phyloP scores from a whole-genome alignment of 2,329 filamentous ascomycete species.

The Aspergillus neotritici region DNA sequence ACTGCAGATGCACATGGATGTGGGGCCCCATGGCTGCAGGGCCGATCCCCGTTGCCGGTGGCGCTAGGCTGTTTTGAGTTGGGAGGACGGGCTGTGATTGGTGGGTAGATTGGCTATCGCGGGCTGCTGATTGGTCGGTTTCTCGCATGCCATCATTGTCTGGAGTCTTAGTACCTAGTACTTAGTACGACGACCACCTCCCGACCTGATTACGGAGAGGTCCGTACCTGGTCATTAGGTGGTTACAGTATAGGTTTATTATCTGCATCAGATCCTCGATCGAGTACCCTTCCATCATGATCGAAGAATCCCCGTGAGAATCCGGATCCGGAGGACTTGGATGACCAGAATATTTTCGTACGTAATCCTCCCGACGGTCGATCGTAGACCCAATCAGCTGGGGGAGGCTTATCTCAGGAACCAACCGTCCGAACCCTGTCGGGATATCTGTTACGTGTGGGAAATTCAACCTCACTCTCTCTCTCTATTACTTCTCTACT shows the following conservation, averaged over 20 bases:
- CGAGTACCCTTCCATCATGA: no score
- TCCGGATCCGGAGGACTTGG: no score
- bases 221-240: no score
- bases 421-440: slow-evolving; percentile 8
- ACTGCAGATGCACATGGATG: slow-evolving; percentile 7
- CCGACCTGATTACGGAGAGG: no score
- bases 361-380: slow-evolving; percentile 27
- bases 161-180: no score
- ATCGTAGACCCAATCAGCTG: slow-evolving; percentile 25
- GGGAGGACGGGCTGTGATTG: slow-evolving; percentile 16
- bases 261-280: no score
- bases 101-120: slow-evolving; percentile 18
- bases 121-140: slow-evolving; percentile 22
- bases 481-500: not conserved
- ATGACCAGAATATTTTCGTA: slow-evolving; percentile 17
- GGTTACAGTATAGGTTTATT: no score
- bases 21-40: slow-evolving; percentile 20
- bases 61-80: slow-evolving; percentile 17
- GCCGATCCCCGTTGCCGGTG: slow-evolving; percentile 24
- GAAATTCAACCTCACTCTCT: slow-evolving; percentile 9
- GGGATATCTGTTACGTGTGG: slow-evolving; percentile 27
- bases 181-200: no score
- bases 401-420: slow-evolving; percentile 25
- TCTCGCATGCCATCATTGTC: no score
- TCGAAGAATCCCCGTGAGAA: no score